Conservation (phyloP, 164 flowering plant species). For the Tetrastigma voinierianum region DNA sequence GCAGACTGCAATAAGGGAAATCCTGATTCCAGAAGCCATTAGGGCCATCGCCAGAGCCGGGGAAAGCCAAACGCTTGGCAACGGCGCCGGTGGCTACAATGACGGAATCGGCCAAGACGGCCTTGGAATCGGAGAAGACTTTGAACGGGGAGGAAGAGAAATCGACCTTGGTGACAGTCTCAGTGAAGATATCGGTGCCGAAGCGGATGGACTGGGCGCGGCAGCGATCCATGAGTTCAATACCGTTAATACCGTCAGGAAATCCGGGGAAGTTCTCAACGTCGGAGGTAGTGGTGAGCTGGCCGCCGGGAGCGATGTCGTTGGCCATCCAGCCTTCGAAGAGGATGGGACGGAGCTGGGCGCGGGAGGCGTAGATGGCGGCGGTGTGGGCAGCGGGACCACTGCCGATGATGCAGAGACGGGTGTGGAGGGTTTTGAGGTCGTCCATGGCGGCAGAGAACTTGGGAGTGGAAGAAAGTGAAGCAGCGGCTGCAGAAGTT, state of each 20-base stretch:
- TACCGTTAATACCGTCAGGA: constrained; percentile 73
- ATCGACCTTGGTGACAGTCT: constrained; percentile 72
- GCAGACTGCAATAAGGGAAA: constrained; percentile 55
- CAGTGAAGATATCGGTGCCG: constrained; percentile 73
- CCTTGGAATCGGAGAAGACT: constrained; percentile 44
- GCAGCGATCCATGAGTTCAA: constrained; percentile 68
- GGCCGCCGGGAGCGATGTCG: constrained; percentile 96
- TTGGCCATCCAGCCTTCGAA: constrained; percentile 99
- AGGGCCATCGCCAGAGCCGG: constrained; percentile 54
- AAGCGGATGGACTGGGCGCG: constrained; percentile 67
- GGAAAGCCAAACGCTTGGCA: constrained; percentile 62
- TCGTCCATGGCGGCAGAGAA: constrained; percentile 34
- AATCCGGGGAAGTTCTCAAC: constrained; percentile 99
- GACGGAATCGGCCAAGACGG: constrained; percentile 77
- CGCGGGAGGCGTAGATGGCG: constrained; percentile 90
- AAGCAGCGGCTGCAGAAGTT: constrained; percentile 25
- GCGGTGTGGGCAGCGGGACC: constrained; percentile 99
- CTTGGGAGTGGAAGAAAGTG: constrained; percentile 11
- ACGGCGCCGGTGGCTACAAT: constrained; percentile 90
- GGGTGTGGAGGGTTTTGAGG: constrained; percentile 40
- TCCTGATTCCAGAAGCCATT: constrained; percentile 77
- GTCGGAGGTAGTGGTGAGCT: constrained; percentile 93
- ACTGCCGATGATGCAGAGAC: constrained; percentile 89
- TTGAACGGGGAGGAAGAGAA: constrained; percentile 61
- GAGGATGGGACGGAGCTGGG: constrained; percentile 84